Evolutionary conservation across 805 yeast species (phyloP).

Genomic region (Lipomyces orientalis): DNA sequence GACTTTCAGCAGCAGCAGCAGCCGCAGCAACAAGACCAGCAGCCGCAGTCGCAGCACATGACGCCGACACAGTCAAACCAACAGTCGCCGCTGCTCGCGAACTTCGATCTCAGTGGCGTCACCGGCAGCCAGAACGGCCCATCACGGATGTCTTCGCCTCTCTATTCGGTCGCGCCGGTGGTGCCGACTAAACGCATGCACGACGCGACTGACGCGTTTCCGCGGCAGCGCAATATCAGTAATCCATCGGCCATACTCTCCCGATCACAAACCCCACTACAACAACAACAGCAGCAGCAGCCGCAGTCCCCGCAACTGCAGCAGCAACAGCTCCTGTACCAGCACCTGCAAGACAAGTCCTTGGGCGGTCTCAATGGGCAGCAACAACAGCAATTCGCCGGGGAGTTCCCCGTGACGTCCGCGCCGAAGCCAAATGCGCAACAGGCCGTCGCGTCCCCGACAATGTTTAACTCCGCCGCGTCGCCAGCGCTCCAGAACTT

Average conservation of each 20-base stretch:
- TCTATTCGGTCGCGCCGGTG: slow-evolving; percentile 26
- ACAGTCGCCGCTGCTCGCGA: slow-evolving; percentile 9
- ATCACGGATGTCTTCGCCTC: slow-evolving; percentile 27
- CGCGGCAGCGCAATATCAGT: slow-evolving; percentile 7
- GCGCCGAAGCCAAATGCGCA: neutral
- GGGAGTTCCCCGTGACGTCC: slow-evolving; percentile 8
- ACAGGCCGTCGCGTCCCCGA: neutral
- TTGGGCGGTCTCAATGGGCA: neutral
- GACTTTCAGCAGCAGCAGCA: slow-evolving; percentile 20
- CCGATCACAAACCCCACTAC: slow-evolving; percentile 18
- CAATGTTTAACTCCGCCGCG: slow-evolving; percentile 6
- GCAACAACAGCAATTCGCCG: slow-evolving; percentile 15
- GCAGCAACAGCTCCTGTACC: slow-evolving; percentile 20
- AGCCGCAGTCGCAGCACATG: slow-evolving; percentile 18
- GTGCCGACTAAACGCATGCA: slow-evolving; percentile 26
- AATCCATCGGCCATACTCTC: slow-evolving; percentile 1
- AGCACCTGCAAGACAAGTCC: slow-evolving; percentile 15
- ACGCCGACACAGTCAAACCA: slow-evolving; percentile 6
- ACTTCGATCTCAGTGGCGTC: slow-evolving; percentile 11
- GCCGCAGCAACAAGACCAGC: slow-evolving; percentile 26
- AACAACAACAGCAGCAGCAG: slow-evolving; percentile 16
- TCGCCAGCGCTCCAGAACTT: slow-evolving; percentile 11
- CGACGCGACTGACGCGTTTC: slow-evolving; percentile 12
- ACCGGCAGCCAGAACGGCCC: neutral
- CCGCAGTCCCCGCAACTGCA: slow-evolving; percentile 17